Percentiles rank a stretch among this genome's conserved stretches.
Conservation (phyloP, 75 land plant genomes). For the Gnetum montanum region DNA sequence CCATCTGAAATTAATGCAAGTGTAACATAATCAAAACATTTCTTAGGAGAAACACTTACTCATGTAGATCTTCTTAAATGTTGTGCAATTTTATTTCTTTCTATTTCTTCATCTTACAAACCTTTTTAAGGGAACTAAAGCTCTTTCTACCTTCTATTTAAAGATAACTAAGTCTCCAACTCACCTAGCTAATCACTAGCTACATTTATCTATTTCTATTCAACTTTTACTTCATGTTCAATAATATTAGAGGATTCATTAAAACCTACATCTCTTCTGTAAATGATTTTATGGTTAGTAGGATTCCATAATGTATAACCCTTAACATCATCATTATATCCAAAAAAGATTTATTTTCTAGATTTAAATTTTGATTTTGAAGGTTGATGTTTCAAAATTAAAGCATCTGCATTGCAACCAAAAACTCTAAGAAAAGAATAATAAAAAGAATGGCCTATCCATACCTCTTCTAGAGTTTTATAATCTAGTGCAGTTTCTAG, state of each 20-base stretch:
- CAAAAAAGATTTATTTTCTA: constrained; percentile 9
- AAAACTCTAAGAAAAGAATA: neutral
- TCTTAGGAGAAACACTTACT: neutral
- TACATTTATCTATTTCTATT: neutral
- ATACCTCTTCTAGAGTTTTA: neutral
- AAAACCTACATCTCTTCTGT: constrained; percentile 10
- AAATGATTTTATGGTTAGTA: constrained; percentile 1
- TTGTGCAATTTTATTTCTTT: neutral
- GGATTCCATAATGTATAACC: constrained; percentile 12
- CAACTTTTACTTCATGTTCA: neutral
- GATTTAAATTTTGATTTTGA: constrained; percentile 10
- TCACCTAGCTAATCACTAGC: neutral
- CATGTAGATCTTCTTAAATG: neutral
- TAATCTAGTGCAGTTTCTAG: neutral
- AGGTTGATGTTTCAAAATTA: neutral
- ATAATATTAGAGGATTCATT: neutral
- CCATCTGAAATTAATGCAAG: neutral
- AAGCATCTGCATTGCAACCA: constrained; percentile 6
- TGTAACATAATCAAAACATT: neutral
- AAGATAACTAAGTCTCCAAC: neutral
- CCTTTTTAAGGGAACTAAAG: neutral
- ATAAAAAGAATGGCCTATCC: neutral
- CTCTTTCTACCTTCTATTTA: neutral
- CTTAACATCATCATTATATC: constrained; percentile 6
- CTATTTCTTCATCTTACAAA: neutral